phyloP scores from a whole-genome alignment of 2,329 filamentous ascomycete species.

The Aspergillus tanneri region DNA sequence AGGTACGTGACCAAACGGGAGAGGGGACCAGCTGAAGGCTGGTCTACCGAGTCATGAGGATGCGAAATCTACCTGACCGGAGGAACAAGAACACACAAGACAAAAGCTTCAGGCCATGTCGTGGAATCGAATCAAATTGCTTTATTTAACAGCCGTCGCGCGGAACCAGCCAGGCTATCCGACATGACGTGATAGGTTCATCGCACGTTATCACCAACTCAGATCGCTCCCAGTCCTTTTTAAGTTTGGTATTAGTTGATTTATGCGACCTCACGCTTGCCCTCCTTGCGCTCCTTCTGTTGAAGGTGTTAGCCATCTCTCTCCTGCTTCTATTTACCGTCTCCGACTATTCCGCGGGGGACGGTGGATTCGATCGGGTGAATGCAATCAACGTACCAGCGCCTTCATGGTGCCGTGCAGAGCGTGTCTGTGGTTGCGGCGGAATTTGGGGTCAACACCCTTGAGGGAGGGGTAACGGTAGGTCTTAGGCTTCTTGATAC shows the following conservation, averaged over 20 bases:
- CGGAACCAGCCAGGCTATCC: slow-evolving; percentile 18
- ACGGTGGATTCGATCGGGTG: background rate
- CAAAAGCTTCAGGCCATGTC: slow-evolving; percentile 13
- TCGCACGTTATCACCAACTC: slow-evolving; percentile 36
- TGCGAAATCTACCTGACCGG: slow-evolving; percentile 16
- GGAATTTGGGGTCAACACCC: slow-evolving; percentile 99
- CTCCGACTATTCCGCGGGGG: background rate
- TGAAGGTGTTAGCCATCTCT: slow-evolving; percentile 34
- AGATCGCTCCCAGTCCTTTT: slow-evolving; percentile 33
- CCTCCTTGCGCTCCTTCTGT: slow-evolving; percentile 97
- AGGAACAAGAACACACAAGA: slow-evolving; percentile 7
- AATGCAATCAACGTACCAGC: slow-evolving; percentile 65
- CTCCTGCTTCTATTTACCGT: background rate
- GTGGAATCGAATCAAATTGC: slow-evolving; percentile 24
- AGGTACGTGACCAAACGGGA: slow-evolving; percentile 6
- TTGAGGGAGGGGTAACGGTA: slow-evolving; percentile 98
- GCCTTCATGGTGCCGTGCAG: slow-evolving; percentile 98
- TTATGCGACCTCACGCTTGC: slow-evolving; percentile 86
- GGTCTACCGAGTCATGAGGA: background rate
- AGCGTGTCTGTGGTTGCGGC: slow-evolving; percentile 99
- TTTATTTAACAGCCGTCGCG: slow-evolving; percentile 26
- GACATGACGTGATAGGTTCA: slow-evolving; percentile 29
- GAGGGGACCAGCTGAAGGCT: background rate
- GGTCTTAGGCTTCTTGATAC: slow-evolving; percentile 99
- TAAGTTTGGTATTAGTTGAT: slow-evolving; percentile 36